Percentiles rank a stretch among this genome's conserved stretches.
Conservation (phyloP, 1,284 basidiomycete genomes). For the Pyrrhoderma lamaoense region DNA sequence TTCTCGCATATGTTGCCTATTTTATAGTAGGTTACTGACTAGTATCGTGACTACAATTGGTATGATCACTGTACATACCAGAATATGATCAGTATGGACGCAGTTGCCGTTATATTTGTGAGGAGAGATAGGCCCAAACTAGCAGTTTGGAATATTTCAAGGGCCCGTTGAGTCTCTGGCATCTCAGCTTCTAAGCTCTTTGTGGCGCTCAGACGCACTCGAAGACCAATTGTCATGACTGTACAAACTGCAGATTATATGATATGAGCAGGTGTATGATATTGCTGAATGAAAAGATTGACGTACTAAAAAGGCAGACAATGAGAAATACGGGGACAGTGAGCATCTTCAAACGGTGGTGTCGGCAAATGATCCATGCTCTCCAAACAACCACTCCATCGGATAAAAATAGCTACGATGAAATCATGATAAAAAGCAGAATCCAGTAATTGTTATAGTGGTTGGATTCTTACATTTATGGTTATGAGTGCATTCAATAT, state of each 20-base stretch:
- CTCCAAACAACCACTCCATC: constrained; percentile 4
- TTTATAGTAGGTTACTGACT: not conserved
- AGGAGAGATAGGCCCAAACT: not conserved
- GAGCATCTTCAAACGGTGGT: not conserved
- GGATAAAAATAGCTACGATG: not conserved
- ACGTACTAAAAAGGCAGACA: not conserved
- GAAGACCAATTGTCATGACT: not conserved
- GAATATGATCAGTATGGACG: not conserved
- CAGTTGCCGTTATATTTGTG: constrained; percentile 1
- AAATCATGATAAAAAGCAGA: not conserved
- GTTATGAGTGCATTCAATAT: not conserved
- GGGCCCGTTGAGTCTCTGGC: not conserved
- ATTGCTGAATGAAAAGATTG: not conserved
- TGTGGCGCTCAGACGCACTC: not conserved
- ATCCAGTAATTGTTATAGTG: not conserved
- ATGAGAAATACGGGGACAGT: not conserved
- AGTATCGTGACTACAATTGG: not conserved
- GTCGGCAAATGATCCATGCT: not conserved
- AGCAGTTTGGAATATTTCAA: not conserved
- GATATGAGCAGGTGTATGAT: not conserved
- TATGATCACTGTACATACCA: not conserved
- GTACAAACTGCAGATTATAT: not conserved
- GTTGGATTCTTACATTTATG: not conserved
- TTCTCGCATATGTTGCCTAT: not conserved
- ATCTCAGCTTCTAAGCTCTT: not conserved